These are phyloP conservation scores for Crithidia expoeki DNA, from an alignment of 208 protist genomes.

Conservation along the genomic window DNA sequence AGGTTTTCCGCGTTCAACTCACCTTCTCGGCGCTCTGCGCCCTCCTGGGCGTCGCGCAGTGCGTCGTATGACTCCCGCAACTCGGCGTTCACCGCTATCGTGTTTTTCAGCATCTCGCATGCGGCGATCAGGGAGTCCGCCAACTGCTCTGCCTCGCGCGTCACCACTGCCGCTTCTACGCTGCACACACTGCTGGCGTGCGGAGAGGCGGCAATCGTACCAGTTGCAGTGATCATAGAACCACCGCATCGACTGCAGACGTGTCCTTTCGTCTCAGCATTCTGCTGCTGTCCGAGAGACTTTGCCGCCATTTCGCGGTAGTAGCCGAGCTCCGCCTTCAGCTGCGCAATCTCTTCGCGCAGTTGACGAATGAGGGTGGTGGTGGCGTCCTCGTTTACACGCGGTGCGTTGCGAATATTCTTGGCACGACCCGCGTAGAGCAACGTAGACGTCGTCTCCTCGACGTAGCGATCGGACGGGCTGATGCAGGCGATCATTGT, in stretches of 20 bases:
- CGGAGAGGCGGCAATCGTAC: neutral
- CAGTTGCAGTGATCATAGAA: neutral
- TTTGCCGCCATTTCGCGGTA: conserved; percentile 58
- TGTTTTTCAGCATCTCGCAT: conserved; percentile 77
- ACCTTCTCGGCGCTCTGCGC: conserved; percentile 55
- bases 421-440: conserved; percentile 88
- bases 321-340: conserved; percentile 84
- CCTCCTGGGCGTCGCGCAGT: conserved; percentile 45
- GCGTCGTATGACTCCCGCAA: conserved; percentile 81
- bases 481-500: conserved; percentile 92
- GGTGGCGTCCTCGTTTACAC: conserved; percentile 84
- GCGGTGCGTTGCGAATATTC: conserved; percentile 88
- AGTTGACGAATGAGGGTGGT: conserved; percentile 70
- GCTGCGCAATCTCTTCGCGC: conserved; percentile 63
- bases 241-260: conserved; percentile 17
- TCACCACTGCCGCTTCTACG: neutral
- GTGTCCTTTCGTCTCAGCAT: neutral
- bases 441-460: conserved; percentile 92
- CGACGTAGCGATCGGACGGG: conserved; percentile 75
- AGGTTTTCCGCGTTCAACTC: conserved; percentile 90
- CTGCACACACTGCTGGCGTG: neutral
- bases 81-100: conserved; percentile 76
- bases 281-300: conserved; percentile 17
- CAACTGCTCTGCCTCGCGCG: conserved; percentile 43
- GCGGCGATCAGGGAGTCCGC: conserved; percentile 79